Base-by-base conservation (phyloP, 139 green algal species). In the Limnomonas spitsbergensis region DNA sequence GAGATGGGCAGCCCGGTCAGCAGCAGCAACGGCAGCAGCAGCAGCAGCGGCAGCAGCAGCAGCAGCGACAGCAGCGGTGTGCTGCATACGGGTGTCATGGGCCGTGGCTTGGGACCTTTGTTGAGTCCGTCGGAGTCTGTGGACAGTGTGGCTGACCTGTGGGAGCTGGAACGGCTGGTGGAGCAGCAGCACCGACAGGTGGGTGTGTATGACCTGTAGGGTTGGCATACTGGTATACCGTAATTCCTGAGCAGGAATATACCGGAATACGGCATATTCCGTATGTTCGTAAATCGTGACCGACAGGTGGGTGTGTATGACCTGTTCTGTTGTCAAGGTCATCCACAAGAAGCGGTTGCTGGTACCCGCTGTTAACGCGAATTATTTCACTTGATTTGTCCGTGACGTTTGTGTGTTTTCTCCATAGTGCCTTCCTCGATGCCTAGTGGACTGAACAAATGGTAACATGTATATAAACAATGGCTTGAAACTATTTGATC, bases 121-220 rank as follows among this genome's bases (percentile, higher is more conserved):
- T 37, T 4, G 14, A 32, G 4, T 24, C 7, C 56, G 29, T 70
- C 56, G 27, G 9, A 24, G 4, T 24, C 9, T 38, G 9, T 20
- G 9, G 56, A 70, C 56, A 70, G 56, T 20, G 26, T 56, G 38
- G 35, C 14, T 34, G 35, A 53, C 31, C 39, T 36, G 35, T 34
- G 69, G 69, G 69, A 76, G 34, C 35, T 40, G 7, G 68, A 74
- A 31, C 35, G 34, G 36, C 68, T 47, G 34, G 68, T 47, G 36
- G 68, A 74, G 68, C 9, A n/a, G 32, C 68, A 74, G 34, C 34
- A 40, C 4, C 68, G 24, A 9, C 34, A 74, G 34, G 68, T 47
- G 32, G 24, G 27, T 6, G 6, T 20, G 14, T 9, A 9, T 61
- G 47, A 9, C 27, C 61, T 31, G 26, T 35, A 71, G 6, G n/a